A percentile compares a stretch with the other conserved stretches of the same genome.
Evolutionary conservation across 202 grass and related monocot species (phyloP).

Genomic region (Cymbopogon flexuosus): DNA sequence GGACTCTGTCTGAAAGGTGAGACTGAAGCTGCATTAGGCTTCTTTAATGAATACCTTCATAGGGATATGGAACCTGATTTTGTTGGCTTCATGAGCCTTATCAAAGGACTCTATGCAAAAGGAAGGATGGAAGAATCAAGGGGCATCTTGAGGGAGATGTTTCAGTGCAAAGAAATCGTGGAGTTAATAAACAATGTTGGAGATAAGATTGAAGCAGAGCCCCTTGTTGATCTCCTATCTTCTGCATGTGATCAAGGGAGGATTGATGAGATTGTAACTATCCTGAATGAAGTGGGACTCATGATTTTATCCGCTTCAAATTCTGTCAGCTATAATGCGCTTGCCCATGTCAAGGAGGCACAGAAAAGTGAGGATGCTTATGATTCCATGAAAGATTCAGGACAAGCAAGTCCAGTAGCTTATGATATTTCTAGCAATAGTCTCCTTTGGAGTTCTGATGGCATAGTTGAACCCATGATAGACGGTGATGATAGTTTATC

Average conservation of each 20-base stretch:
- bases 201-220: conserved; percentile 53
- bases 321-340: conserved; percentile 25
- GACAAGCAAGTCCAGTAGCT: conserved; percentile 8
- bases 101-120: conserved; percentile 76
- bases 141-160: conserved; percentile 72
- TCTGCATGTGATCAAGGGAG: conserved; percentile 77
- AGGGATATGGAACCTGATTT: conserved; percentile 65
- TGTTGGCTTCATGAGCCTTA: conserved; percentile 72
- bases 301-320: conserved; percentile 46
- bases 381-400: conserved; percentile 24
- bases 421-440: conserved; percentile 30
- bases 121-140: conserved; percentile 95
- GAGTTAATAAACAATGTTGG: conserved; percentile 68
- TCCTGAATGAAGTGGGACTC: conserved; percentile 66
- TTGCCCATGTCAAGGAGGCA: conserved; percentile 41
- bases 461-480: conserved; percentile 14
- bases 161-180: conserved; percentile 55
- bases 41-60: conserved; percentile 56
- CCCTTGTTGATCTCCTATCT: conserved; percentile 60
- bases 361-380: conserved; percentile 34
- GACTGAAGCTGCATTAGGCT: conserved; percentile 59
- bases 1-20: conserved; percentile 69
- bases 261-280: conserved; percentile 61
- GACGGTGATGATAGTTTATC: conserved; percentile 40
- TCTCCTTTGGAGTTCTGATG: neutral